Percentiles rank a stretch among this genome's conserved stretches.
These are phyloP conservation scores for Fistulinella prunicolor DNA, from an alignment of 768 basidiomycete species.

Conservation along the genomic window DNA sequence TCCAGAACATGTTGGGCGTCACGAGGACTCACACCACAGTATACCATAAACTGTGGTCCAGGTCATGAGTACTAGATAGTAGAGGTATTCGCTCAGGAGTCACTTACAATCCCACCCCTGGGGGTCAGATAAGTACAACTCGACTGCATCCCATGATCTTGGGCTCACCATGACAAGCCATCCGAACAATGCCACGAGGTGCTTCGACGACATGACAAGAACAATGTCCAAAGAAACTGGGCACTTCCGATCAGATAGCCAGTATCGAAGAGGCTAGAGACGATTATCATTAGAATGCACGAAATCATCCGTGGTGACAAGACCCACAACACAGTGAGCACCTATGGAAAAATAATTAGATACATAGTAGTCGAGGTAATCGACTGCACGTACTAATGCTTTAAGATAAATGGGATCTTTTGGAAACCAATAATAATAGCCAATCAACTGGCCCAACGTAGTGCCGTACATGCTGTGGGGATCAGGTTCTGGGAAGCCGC, in stretches of 20 bases:
- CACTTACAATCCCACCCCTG: constrained; percentile 12
- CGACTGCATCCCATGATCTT: no score
- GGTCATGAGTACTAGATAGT: neutral
- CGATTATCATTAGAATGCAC: neutral
- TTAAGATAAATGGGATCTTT: constrained; percentile 3
- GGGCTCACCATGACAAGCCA: neutral
- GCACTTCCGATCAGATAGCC: neutral
- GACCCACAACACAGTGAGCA: constrained; percentile 2
- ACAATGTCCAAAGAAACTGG: neutral
- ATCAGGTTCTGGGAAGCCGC: neutral
- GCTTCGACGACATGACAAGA: constrained; percentile 3
- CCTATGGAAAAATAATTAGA: constrained; percentile 1
- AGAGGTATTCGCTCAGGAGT: neutral
- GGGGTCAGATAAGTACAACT: neutral
- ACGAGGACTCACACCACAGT: neutral
- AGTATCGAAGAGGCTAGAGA: constrained; percentile 7
- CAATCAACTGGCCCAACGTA: constrained; percentile 10
- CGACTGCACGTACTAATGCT: neutral
- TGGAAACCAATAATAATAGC: constrained; percentile 12
- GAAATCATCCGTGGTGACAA: no score
- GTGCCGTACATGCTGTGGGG: constrained; percentile 7
- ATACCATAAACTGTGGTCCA: neutral
- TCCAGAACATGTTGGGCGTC: neutral
- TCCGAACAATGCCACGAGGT: neutral
- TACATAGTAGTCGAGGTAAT: neutral